Conservation (phyloP, 352 stramenopile species). For the Sclerospora graminicola region DNA sequence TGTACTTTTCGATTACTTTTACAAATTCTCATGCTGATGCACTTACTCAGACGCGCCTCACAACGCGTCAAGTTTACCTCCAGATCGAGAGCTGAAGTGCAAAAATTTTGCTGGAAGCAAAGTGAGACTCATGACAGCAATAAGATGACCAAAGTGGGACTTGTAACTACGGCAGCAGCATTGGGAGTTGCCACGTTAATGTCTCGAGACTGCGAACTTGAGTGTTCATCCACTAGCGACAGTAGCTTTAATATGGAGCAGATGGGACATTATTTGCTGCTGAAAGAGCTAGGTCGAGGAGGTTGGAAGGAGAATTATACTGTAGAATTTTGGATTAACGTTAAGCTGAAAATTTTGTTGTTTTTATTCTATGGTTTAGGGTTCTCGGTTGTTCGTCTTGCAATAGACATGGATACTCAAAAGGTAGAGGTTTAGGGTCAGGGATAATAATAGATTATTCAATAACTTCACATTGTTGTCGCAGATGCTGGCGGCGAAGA, state of each 20-base stretch:
- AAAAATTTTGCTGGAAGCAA: neutral
- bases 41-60: neutral
- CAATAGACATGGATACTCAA: conserved; percentile 41
- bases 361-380: conserved; percentile 17
- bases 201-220: conserved; percentile 8
- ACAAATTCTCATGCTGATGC: no score
- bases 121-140: conserved; percentile 11
- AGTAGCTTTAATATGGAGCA: conserved; percentile 6
- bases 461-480: conserved; percentile 1
- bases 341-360: neutral
- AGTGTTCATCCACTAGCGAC: conserved; percentile 14
- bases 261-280: conserved; percentile 35
- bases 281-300: conserved; percentile 58
- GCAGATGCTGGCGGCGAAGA: conserved; percentile 53
- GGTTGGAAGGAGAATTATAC: conserved; percentile 17
- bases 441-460: neutral
- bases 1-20: conserved; percentile 3
- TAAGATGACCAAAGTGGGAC: conserved; percentile 13
- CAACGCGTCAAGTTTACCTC: no score
- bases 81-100: no score
- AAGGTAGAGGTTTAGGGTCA: conserved; percentile 9
- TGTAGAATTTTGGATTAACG: neutral
- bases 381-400: conserved; percentile 58
- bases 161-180: conserved; percentile 11
- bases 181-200: conserved; percentile 7